A percentile compares a stretch with the other conserved stretches of the same genome.
phyloP scores from a whole-genome alignment of 2,329 filamentous ascomycete species.

The Fusarium redolens region DNA sequence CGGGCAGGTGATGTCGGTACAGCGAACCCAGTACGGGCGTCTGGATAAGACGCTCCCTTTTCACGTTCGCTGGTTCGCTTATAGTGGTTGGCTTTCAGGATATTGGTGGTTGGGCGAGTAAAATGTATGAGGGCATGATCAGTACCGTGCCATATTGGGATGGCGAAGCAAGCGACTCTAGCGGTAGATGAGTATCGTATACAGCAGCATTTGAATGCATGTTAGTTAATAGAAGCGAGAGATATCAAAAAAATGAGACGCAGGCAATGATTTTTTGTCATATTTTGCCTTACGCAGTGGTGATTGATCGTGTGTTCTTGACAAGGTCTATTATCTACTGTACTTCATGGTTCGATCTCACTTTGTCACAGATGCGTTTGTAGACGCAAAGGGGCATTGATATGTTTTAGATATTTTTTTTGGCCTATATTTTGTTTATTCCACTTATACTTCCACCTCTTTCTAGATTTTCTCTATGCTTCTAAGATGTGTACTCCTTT shows the following conservation, averaged over 20 bases:
- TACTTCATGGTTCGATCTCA: neutral
- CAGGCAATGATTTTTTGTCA: neutral
- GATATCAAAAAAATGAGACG: conserved; percentile 1
- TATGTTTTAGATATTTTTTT: conserved; percentile 28
- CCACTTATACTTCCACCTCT: conserved; percentile 14
- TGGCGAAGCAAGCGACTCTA: conserved; percentile 24
- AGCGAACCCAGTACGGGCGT: conserved; percentile 28
- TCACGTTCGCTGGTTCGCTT: conserved; percentile 30
- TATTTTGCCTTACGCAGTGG: neutral
- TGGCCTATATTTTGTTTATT: conserved; percentile 17
- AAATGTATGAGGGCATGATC: conserved; percentile 32
- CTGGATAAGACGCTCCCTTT: conserved; percentile 12
- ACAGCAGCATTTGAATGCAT: conserved; percentile 33
- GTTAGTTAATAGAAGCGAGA: conserved; percentile 41
- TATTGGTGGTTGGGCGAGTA: conserved; percentile 36
- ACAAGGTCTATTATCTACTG: too few relatives aligned
- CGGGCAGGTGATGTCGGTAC: conserved; percentile 35
- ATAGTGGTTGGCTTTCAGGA: conserved; percentile 36
- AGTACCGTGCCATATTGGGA: conserved; percentile 22
- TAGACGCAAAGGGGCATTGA: neutral
- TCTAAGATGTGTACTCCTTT: conserved; percentile 67
- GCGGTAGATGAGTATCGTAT: conserved; percentile 29
- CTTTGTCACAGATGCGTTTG: neutral
- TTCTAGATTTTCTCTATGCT: conserved; percentile 10
- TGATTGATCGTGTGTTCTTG: too few relatives aligned